Base-by-base conservation (phyloP, 2,329 filamentous ascomycete species). In the Colletotrichum tanaceti region DNA sequence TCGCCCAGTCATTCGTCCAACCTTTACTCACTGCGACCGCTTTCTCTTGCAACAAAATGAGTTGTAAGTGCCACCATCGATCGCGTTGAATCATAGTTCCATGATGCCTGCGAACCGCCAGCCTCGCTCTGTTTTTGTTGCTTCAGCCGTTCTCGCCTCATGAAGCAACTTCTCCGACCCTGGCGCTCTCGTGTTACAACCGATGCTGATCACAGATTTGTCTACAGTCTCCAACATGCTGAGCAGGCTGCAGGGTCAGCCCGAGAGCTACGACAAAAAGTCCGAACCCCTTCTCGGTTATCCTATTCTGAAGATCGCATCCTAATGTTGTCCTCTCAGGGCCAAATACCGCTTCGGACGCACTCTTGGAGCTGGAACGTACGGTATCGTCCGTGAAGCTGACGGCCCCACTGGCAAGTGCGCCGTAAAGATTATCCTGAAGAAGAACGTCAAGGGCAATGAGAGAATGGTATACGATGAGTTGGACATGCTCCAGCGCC, bases 391-490 rank as follows among this genome's bases (percentile, higher is more conserved):
- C 76, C 90, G 96, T 75, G 96, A 99, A 82, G 96, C 96, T 70
- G 94, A 98, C 71, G 88, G 93, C 73, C 89, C 91, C 49, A 86
- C 87, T 22, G 93, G 93, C 79, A 88, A 97, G 85, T 94, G 97
- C 70, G 96, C 96, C 47, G 89, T 99, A 81, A 99, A 99, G 87
- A 98, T 99, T 79, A 99, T 99, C 80, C 85, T 98, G 77, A 99
- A 99, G 88, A 98, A 97, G 85, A 98, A 97, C 81, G 95, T 99
- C 78, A 97, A 94, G 80, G 95, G 94, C 72, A 98, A 98, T 76
- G 96, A 99, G 85, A 90, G 91, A 79, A 99, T 99, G 96, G 96
- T 99, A 47, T 96, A 97, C 79, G 96, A 99, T 79, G 96, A 99
- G 84, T 86, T 99, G 75, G 88, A 94, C 73, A 94, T 99, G 89